phyloP scores from a whole-genome alignment of 2,329 filamentous ascomycete genomes.

The Pseudogymnoascus pannorum region DNA sequence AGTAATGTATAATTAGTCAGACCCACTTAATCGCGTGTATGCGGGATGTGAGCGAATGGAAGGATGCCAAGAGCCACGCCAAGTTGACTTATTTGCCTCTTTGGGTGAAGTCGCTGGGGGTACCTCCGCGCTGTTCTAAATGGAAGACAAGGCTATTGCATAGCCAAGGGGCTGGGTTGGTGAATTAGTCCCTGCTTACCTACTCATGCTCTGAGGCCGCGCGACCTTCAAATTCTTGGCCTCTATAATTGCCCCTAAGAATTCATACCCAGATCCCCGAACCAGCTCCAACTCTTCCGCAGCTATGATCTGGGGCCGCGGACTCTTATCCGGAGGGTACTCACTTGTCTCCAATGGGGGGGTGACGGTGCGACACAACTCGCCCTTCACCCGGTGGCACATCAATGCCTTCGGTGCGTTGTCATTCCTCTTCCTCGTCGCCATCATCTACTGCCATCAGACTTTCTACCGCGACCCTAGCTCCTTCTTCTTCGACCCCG shows the following conservation, averaged over 20 bases:
- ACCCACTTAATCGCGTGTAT: not conserved
- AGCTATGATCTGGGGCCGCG: slow-evolving; percentile 3
- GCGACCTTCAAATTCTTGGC: slow-evolving; percentile 1
- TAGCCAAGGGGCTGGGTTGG: not conserved
- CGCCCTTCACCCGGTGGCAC: slow-evolving; percentile 3
- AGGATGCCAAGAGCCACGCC: not conserved
- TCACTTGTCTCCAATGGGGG: not conserved
- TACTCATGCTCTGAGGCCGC: not conserved
- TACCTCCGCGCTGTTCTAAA: not conserved
- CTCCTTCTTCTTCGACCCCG: slow-evolving; percentile 27
- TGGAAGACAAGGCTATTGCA: not conserved
- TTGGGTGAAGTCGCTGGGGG: not conserved
- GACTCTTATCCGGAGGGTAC: slow-evolving; percentile 1
- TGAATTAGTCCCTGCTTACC: not conserved
- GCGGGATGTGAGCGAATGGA: not conserved
- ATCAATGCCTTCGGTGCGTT: not conserved
- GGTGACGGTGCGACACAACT: not conserved
- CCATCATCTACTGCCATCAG: slow-evolving; percentile 22
- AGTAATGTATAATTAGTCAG: not conserved
- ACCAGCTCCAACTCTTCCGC: not conserved
- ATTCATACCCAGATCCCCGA: not conserved
- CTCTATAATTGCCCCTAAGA: not conserved
- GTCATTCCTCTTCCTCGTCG: slow-evolving; percentile 20
- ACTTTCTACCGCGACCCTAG: slow-evolving; percentile 26
- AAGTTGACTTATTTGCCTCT: not conserved